A percentile compares a stretch with the other conserved stretches of the same genome.
Conservation (phyloP, 2,329 filamentous ascomycete genomes). For the Paecilomyces sp. region DNA sequence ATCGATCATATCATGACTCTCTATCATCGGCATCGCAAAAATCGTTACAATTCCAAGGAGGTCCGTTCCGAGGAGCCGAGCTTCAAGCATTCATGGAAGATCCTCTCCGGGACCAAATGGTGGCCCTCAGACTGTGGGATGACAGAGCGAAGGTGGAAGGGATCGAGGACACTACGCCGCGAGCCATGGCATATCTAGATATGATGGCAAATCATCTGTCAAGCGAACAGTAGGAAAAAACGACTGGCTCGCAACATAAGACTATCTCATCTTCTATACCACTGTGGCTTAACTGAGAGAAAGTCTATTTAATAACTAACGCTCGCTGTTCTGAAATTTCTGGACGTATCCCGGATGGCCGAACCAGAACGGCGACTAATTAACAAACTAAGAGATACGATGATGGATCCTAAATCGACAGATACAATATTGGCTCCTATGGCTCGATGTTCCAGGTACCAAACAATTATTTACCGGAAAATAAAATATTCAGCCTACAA, state of each 20-base stretch:
- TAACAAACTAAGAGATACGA: too few species aligned
- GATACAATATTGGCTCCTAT: too few species aligned
- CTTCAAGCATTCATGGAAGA: constrained; percentile 22
- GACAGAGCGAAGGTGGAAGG: constrained; percentile 29
- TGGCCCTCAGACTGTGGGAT: constrained; percentile 30
- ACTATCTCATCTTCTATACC: not conserved
- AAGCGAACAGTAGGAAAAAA: not conserved
- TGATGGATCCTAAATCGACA: too few species aligned
- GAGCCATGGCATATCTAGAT: constrained; percentile 16
- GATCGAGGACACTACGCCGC: constrained; percentile 17
- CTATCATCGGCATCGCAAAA: constrained; percentile 30
- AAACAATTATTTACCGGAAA: too few species aligned
- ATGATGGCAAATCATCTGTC: constrained; percentile 20
- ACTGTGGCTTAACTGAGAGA: not conserved
- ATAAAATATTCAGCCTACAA: too few species aligned
- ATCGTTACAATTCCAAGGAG: constrained; percentile 32
- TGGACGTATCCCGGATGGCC: too few species aligned
- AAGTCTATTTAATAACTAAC: too few species aligned
- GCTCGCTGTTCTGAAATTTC: too few species aligned
- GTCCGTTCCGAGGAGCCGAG: constrained; percentile 24
- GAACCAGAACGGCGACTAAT: too few species aligned
- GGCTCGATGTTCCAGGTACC: too few species aligned
- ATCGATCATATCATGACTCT: constrained; percentile 24
- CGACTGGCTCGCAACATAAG: not conserved
- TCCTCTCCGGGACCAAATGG: constrained; percentile 28